phyloP scores from a whole-genome alignment of 2,329 filamentous ascomycete genomes.

The Colletotrichum salicis region DNA sequence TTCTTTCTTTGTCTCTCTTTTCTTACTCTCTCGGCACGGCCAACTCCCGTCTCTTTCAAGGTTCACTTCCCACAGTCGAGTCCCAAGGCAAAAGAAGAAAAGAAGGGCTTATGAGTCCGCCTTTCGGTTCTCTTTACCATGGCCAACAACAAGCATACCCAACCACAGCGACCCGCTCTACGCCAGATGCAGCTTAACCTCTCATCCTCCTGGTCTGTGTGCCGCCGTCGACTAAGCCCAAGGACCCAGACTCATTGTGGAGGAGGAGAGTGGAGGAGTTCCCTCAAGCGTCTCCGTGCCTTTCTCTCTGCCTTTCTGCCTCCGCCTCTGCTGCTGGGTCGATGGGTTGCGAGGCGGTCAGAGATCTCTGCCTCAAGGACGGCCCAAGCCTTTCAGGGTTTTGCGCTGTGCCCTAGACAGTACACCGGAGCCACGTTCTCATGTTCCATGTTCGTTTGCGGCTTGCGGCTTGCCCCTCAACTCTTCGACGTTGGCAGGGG shows the following conservation, averaged over 20 bases:
- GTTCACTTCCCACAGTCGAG: neutral
- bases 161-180: conserved; percentile 13
- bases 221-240: neutral
- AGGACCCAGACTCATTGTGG: conserved; percentile 12
- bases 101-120: neutral
- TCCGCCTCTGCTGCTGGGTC: conserved; percentile 6
- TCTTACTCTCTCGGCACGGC: neutral
- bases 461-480: neutral
- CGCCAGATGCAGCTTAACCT: conserved; percentile 20
- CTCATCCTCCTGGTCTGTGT: conserved; percentile 19
- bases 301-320: neutral
- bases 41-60: neutral
- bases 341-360: neutral
- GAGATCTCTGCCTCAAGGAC: conserved; percentile 10
- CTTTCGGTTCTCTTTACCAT: neutral
- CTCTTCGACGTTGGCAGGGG: neutral
- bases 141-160: neutral
- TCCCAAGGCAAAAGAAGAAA: conserved; percentile 4
- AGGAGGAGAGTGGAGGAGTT: conserved; percentile 4
- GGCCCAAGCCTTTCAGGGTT: conserved; percentile 15
- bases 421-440: conserved; percentile 14
- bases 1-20: conserved; percentile 15
- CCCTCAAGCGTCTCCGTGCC: neutral
- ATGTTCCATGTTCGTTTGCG: conserved; percentile 10
- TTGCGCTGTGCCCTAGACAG: neutral